phyloP scores from a whole-genome alignment of 2,329 filamentous ascomycete species.

The Fusarium sublunatum region DNA sequence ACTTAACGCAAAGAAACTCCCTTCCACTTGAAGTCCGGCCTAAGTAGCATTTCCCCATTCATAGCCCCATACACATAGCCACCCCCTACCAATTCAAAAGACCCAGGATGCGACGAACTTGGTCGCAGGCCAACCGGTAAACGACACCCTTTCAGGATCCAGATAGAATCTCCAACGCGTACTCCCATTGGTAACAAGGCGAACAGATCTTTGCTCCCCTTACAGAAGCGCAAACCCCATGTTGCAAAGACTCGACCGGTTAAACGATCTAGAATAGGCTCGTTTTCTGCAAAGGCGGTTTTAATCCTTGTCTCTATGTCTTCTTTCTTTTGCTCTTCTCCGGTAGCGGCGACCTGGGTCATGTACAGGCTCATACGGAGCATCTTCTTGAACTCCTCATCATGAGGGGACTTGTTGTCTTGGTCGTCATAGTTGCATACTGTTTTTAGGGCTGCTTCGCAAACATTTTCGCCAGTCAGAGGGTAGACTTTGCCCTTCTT shows the following conservation, averaged over 20 bases:
- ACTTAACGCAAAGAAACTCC: not conserved
- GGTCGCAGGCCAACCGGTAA: not conserved
- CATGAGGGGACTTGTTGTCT: not conserved
- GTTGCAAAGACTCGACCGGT: not conserved
- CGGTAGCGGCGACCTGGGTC: fast-evolving
- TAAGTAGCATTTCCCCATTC: not conserved
- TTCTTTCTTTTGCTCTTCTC: not conserved
- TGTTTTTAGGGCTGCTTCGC: slow-evolving; percentile 1
- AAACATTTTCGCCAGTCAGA: not conserved
- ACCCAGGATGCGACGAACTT: fast-evolving
- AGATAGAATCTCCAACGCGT: not conserved
- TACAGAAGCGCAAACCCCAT: not conserved
- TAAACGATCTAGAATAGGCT: fast-evolving
- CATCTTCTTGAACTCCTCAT: fast-evolving
- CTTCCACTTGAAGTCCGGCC: not conserved
- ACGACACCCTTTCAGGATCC: not conserved
- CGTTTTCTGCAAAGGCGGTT: fast-evolving
- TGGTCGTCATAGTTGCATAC: not conserved
- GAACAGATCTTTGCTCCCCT: not conserved
- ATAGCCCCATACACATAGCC: not conserved
- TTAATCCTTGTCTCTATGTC: fast-evolving
- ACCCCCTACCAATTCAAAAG: not conserved
- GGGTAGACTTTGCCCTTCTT: not conserved
- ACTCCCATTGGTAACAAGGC: not conserved
- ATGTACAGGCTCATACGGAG: fast-evolving